These are phyloP conservation scores for Drosera capensis DNA, from an alignment of 148 eudicot species.

Conservation along the genomic window DNA sequence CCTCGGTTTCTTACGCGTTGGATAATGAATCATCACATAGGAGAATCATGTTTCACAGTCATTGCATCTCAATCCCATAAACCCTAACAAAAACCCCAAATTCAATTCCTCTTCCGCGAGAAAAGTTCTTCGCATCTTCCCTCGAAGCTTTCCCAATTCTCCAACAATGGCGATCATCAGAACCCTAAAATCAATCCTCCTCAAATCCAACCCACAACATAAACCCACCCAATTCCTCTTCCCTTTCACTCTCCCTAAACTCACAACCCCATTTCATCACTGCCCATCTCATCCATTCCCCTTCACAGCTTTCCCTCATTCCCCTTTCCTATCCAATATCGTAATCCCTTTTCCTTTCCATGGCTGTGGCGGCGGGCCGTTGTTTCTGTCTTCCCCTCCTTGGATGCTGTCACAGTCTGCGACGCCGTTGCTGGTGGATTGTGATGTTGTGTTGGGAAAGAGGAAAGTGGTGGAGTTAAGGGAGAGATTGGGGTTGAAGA, in stretches of 20 bases:
- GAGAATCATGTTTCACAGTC: too few species aligned
- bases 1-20: too few species aligned
- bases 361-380: too few species aligned
- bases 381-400: conserved; percentile 62
- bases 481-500: conserved; percentile 14
- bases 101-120: too few species aligned
- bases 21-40: too few species aligned
- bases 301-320: not conserved
- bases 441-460: conserved; percentile 35
- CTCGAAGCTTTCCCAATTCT: too few species aligned
- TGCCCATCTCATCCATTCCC: conserved; percentile 1
- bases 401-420: conserved; percentile 72
- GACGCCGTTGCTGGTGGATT: conserved; percentile 48
- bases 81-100: too few species aligned
- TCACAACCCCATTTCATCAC: conserved; percentile 4
- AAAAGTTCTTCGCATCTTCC: too few species aligned
- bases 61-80: too few species aligned
- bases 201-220: conserved; percentile 13
- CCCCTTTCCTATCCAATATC: conserved; percentile 5
- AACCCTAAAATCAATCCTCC: conserved; percentile 21
- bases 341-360: conserved; percentile 10
- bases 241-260: conserved; percentile 7
- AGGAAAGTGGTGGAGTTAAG: conserved; percentile 18
- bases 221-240: conserved; percentile 5
- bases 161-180: conserved; percentile 41